These are phyloP conservation scores for Arthromyces matolae DNA, from an alignment of 768 basidiomycete species.

Conservation along the genomic window DNA sequence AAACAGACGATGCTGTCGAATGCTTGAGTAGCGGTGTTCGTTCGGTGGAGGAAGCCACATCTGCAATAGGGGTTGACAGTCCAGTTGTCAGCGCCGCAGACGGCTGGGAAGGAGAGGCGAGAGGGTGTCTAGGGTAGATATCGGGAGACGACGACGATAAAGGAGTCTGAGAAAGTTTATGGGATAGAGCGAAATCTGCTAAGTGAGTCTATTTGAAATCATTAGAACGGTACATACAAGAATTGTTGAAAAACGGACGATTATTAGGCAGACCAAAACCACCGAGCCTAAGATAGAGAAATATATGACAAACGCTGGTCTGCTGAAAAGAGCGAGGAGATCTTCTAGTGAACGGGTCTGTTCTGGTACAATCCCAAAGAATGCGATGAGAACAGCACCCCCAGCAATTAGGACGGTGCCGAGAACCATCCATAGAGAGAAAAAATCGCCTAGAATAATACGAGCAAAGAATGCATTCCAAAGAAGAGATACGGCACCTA, in stretches of 20 bases:
- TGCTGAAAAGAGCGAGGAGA: conserved; percentile 68
- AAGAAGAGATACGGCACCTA: conserved; percentile 88
- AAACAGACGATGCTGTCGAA: conserved; percentile 26
- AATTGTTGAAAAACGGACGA: conserved; percentile 45
- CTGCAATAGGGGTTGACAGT: conserved; percentile 28
- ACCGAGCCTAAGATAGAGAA: conserved; percentile 66
- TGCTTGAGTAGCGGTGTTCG: conserved; percentile 54
- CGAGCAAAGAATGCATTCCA: conserved; percentile 94
- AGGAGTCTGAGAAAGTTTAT: conserved; percentile 25
- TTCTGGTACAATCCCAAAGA: conserved; percentile 91
- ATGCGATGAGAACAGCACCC: conserved; percentile 84
- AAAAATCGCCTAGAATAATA: conserved; percentile 78
- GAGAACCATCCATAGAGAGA: conserved; percentile 81
- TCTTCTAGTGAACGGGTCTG: conserved; percentile 83
- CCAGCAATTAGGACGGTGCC: conserved; percentile 85
- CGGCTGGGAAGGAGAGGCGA: conserved; percentile 27
- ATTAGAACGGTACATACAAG: conserved; percentile 3
- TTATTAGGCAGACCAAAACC: conserved; percentile 55
- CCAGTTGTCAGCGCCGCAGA: conserved; percentile 37
- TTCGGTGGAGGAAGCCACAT: conserved; percentile 38
- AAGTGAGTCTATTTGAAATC: conserved; percentile 62
- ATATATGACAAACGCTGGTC: conserved; percentile 78
- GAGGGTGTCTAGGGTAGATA: conserved; percentile 33
- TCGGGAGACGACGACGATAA: conserved; percentile 24
- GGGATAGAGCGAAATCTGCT: conserved; percentile 58